Percentiles rank a stretch among this genome's conserved stretches.
phyloP scores from a whole-genome alignment of 148 eudicot species.

The Rhododendron molle region DNA sequence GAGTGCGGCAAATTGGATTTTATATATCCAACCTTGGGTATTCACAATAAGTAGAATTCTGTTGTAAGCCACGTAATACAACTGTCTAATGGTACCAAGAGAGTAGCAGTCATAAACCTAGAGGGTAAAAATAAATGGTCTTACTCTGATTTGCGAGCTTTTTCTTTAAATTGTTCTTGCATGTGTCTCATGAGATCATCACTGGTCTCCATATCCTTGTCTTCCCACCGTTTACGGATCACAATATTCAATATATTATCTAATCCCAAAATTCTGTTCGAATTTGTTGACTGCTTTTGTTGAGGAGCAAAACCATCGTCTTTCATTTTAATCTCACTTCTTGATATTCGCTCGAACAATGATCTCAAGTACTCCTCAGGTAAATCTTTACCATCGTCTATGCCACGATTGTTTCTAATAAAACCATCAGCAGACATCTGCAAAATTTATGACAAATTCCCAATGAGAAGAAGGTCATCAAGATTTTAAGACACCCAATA shows the following conservation, averaged over 20 bases:
- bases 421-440: constrained; percentile 99
- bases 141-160: constrained; percentile 99
- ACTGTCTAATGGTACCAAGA: background rate
- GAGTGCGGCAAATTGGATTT: background rate
- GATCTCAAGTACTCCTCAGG: constrained; percentile 89
- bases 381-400: constrained; percentile 97
- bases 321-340: constrained; percentile 95
- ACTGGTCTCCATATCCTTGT: constrained; percentile 65
- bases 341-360: constrained; percentile 83
- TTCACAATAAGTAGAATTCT: background rate
- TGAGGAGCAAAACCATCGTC: constrained; percentile 71
- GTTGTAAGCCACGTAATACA: background rate
- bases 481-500: constrained; percentile 6
- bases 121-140: constrained; percentile 22
- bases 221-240: constrained; percentile 82
- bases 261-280: constrained; percentile 81
- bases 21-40: background rate
- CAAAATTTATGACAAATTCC: constrained; percentile 10
- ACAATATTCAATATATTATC: constrained; percentile 93
- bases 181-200: constrained; percentile 94
- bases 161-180: constrained; percentile 98
- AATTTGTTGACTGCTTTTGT: constrained; percentile 75
- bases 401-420: constrained; percentile 93
- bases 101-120: background rate
- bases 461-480: background rate